phyloP scores from a whole-genome alignment of 2,329 filamentous ascomycete species.

The Ophiostoma quercus region DNA sequence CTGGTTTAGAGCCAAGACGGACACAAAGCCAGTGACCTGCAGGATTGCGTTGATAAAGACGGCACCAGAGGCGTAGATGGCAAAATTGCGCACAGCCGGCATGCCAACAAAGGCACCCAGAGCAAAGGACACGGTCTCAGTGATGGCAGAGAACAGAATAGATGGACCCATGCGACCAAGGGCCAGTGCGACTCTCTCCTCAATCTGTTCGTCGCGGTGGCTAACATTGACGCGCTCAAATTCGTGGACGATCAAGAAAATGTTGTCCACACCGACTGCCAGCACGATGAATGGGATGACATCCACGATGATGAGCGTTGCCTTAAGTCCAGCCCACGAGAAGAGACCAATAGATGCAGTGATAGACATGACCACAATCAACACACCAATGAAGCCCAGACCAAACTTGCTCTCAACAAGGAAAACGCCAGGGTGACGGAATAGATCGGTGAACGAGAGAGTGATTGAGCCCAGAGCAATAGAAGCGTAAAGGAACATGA shows the following conservation, averaged over 20 bases:
- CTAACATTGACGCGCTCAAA: conserved; percentile 92
- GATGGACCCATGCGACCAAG: conserved; percentile 96
- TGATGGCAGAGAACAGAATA: conserved; percentile 89
- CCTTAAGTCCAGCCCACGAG: conserved; percentile 85
- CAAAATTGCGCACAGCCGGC: conserved; percentile 97
- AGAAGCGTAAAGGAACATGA: conserved; percentile 98
- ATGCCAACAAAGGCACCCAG: conserved; percentile 92
- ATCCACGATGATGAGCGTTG: conserved; percentile 94
- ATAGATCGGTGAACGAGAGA: conserved; percentile 67
- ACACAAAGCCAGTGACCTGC: conserved; percentile 95
- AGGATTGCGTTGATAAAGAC: conserved; percentile 96
- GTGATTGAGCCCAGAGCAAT: conserved; percentile 85
- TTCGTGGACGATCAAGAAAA: conserved; percentile 97
- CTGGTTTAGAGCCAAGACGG: conserved; percentile 87
- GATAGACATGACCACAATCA: conserved; percentile 97
- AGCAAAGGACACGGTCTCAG: conserved; percentile 89
- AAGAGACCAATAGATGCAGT: conserved; percentile 92
- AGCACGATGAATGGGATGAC: conserved; percentile 97
- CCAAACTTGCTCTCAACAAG: conserved; percentile 96
- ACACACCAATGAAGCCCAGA: conserved; percentile 85
- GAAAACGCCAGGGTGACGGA: conserved; percentile 75
- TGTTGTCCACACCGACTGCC: conserved; percentile 96
- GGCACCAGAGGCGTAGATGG: conserved; percentile 89
- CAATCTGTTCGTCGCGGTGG: conserved; percentile 81
- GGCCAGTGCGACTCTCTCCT: conserved; percentile 78